A percentile compares a stretch with the other conserved stretches of the same genome.
These are phyloP conservation scores for Rhizopogon vulgaris DNA, from an alignment of 768 basidiomycete genomes.

Conservation along the genomic window DNA sequence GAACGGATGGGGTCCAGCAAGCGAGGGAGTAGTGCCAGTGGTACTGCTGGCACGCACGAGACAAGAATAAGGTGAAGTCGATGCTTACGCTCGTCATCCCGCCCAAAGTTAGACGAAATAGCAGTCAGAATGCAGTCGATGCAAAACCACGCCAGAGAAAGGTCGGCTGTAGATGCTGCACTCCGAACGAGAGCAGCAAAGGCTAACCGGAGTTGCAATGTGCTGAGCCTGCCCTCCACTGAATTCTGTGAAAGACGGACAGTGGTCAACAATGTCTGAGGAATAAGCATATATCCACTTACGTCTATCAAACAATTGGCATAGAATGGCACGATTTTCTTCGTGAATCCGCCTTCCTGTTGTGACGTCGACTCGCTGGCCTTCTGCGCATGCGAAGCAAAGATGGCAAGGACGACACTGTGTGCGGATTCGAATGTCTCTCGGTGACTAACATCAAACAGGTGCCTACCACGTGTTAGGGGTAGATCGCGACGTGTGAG, in stretches of 20 bases:
- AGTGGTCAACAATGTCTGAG: not conserved
- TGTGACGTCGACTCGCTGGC: conserved; percentile 6
- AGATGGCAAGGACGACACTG: conserved; percentile 73
- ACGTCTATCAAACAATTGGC: conserved; percentile 66
- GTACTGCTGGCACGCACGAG: conserved; percentile 58
- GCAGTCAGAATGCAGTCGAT: conserved; percentile 48
- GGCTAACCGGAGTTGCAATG: conserved; percentile 64
- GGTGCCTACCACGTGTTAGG: conserved; percentile 38
- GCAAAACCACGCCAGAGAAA: conserved; percentile 63
- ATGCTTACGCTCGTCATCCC: conserved; percentile 30
- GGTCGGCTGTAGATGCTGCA: conserved; percentile 38
- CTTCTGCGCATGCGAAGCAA: conserved; percentile 52
- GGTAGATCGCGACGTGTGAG: not conserved
- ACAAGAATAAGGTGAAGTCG: conserved; percentile 61
- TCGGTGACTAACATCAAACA: conserved; percentile 50
- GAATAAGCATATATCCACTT: conserved; percentile 8
- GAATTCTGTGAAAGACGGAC: conserved; percentile 46
- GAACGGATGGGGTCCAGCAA: conserved; percentile 45
- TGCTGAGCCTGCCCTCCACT: conserved; percentile 50
- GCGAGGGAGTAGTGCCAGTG: conserved; percentile 47
- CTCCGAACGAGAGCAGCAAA: conserved; percentile 65
- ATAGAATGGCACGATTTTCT: conserved; percentile 70
- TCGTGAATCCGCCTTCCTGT: conserved; percentile 35
- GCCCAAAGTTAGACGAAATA: conserved; percentile 11
- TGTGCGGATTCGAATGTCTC: conserved; percentile 87